A percentile compares a stretch with the other conserved stretches of the same genome.
Conservation (phyloP, 768 basidiomycete genomes). For the Xerocomellus intermedius region DNA sequence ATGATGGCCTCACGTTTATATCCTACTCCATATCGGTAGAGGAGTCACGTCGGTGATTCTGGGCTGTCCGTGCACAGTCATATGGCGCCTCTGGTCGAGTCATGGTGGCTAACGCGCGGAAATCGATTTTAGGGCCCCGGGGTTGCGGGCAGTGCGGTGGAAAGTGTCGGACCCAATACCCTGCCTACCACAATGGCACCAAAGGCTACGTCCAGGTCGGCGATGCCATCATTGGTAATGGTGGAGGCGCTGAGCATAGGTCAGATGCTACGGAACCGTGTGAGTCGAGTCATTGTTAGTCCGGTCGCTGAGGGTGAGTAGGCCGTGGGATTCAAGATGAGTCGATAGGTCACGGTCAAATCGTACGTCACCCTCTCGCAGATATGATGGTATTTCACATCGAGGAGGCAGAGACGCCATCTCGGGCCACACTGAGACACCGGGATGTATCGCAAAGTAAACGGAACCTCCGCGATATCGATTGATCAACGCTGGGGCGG, state of each 20-base stretch:
- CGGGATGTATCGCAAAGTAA: neutral
- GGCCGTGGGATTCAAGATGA: neutral
- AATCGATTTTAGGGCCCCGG: neutral
- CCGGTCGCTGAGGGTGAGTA: no score
- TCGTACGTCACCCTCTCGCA: neutral
- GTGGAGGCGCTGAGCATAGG: neutral
- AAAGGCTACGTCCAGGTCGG: neutral
- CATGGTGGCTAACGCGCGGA: neutral
- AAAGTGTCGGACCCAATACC: neutral
- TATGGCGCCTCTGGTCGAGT: conserved; percentile 1
- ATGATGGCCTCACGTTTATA: conserved; percentile 2
- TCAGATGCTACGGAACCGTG: neutral
- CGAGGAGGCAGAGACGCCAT: no score
- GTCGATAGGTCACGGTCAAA: neutral
- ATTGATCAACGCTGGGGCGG: no score
- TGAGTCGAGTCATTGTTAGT: neutral
- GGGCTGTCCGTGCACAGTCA: neutral
- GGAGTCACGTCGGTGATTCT: no score
- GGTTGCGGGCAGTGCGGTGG: no score
- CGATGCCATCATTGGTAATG: neutral
- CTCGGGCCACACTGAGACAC: neutral
- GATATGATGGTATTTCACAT: neutral
- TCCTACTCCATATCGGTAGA: neutral
- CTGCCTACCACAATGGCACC: neutral
- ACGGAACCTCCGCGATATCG: no score